Evolutionary conservation across 129 eudicot genomes (phyloP), one percentile per base, ranked within the genome.

Genomic region (Logfia minima): DNA sequence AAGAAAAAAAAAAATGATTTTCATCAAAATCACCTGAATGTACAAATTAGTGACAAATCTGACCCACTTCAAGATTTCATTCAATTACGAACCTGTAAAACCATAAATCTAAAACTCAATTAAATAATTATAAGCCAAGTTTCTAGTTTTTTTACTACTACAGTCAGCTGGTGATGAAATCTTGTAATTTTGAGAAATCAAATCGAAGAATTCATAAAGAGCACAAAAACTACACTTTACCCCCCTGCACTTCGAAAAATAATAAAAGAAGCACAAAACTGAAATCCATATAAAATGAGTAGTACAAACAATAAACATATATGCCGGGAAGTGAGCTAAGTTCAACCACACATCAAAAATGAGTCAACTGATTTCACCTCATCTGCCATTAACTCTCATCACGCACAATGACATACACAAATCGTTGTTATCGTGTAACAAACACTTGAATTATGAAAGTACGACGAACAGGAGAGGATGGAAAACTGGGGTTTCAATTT

Each of bases 401-500:
- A 72, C 83, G 35, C 51, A 66, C n/a, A 34, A 21, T 21, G 3
- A 45, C 52, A 51, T 32, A 71, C 39, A 62, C 34, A 51, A 62
- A 19, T 29, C 77, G 10, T 61, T 32, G 64, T 43, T 62, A 59
- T 59, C 82, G 26, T 35, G 3, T 78, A n/a, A 53, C 68, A 65
- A 71, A 32, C 43, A 22, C 34, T 79, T 48, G 19, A 41, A 3
- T 52, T 17, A 24, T 66, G 51, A 8, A 80, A 31, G 26, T 29
- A 13, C 56, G 32, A 73, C 65, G 48, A 24, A 72, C n/a, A 22
- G 68, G 6, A 73, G 75, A 19, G 21, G n/a, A 74, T 77, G 86
- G 92, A 84, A 82, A 71, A 73, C 86, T 8, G 53, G 70, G 39
- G 96, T 87, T 72, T 90, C 96, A 23, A 89, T 93, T 81, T 86